Evolutionary conservation across 257 asterid species (phyloP).

Genomic region (Eucommia ulmoides): DNA sequence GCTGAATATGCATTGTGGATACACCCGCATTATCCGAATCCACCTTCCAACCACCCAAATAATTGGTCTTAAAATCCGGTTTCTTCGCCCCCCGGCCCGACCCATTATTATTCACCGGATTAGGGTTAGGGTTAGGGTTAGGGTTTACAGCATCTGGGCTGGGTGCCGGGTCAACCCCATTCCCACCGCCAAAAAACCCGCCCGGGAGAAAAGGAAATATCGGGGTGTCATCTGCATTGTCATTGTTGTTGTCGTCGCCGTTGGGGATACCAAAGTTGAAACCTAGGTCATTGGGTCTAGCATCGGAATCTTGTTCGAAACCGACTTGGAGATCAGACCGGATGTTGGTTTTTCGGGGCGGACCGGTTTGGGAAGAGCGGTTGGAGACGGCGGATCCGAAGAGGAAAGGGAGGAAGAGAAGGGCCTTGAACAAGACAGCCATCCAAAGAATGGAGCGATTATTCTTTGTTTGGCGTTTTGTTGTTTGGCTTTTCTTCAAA

Average conservation of each 20-base stretch:
- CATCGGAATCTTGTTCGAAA: not conserved
- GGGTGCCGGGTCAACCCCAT: not conserved
- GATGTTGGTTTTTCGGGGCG: too few relatives aligned
- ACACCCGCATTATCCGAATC: conserved; percentile 49
- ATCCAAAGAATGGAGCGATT: too few relatives aligned
- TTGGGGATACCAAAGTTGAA: not conserved
- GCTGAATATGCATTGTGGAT: conserved; percentile 73
- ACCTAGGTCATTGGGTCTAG: not conserved
- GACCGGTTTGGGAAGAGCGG: too few relatives aligned
- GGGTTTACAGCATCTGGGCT: not conserved
- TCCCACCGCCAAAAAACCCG: not conserved
- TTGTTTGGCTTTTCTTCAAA: too few relatives aligned
- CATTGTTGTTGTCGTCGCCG: not conserved
- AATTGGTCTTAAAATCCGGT: conserved; percentile 9
- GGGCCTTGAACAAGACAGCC: not conserved
- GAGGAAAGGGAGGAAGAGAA: not conserved
- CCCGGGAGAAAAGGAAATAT: too few relatives aligned
- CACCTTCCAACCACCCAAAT: conserved; percentile 38
- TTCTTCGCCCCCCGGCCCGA: not conserved
- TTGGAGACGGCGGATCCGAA: not conserved
- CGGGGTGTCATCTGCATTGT: not conserved
- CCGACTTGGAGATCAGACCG: not conserved
- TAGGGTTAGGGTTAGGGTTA: not conserved
- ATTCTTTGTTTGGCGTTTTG: too few relatives aligned
- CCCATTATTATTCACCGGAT: not conserved